Evolutionary conservation across 148 eudicot genomes (phyloP).

Genomic region (Tetragonia tetragonoides): DNA sequence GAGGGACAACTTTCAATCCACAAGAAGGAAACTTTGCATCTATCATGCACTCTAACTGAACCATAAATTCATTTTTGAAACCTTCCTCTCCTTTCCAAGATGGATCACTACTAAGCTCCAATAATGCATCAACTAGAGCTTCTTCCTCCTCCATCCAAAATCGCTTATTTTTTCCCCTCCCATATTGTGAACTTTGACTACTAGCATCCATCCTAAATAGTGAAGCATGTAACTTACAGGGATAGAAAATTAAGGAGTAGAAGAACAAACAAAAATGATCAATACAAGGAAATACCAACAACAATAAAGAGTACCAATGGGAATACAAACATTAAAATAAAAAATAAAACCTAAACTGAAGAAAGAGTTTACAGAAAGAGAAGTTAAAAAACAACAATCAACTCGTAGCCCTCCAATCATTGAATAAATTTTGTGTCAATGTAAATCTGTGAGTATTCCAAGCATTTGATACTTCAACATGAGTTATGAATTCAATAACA

Average conservation of each 20-base stretch:
- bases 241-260: no score
- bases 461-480: neutral
- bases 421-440: neutral
- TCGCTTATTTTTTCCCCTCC: slow-evolving; percentile 15
- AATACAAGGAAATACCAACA: no score
- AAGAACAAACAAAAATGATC: no score
- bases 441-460: neutral
- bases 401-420: neutral
- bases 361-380: no score
- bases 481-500: neutral
- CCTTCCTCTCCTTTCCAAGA: slow-evolving; percentile 2
- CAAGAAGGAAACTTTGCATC: neutral
- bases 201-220: neutral
- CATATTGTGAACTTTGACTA: no score
- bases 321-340: no score
- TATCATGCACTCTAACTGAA: neutral
- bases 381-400: no score
- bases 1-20: slow-evolving; percentile 3
- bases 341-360: no score
- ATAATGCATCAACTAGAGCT: neutral
- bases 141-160: slow-evolving; percentile 5
- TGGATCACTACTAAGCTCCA: neutral
- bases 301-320: no score
- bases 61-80: slow-evolving; percentile 13
- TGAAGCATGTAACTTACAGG: neutral